Base-by-base conservation (phyloP, 2,329 filamentous ascomycete species). In the Teratosphaeria destructans region DNA sequence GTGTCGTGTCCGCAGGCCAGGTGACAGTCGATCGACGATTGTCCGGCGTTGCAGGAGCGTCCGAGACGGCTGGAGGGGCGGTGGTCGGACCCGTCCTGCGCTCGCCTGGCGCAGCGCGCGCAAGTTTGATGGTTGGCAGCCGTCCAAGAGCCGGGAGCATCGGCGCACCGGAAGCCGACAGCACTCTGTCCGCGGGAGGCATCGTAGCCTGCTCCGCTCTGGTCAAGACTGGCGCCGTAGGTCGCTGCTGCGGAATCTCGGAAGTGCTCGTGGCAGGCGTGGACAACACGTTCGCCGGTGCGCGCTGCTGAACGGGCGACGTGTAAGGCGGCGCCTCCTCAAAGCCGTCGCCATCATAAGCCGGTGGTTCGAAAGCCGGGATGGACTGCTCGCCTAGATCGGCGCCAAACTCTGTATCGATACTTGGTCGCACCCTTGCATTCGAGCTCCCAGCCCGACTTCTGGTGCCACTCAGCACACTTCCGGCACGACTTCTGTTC, bases 251-350 rank as follows among this genome's bases (percentile, higher is more conserved):
- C 27, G 52, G 52, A n/a, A 54, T 14, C 19, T 32, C 53, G 52
- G 59, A 59, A 26, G 59, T 57, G 37, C 58, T 59, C 19, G 60
- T 55, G 32, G 55, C 55, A 16, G 43, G 16, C 7, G 43, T 19
- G 7, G 43, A 49, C 12, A 8, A 49, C 8, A 49, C 23, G 23
- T 63, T 52, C 47, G 64, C 61, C 52, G 63, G 54, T 5, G 12
- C 4, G 43, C 61, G 65, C 55, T 61, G 54, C 57, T 60, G 73
- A 60, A 14, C 56, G 0, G 77, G 77, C 52, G 75, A 78, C 39
- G 74, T 73, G 59, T 80, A 80, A 4, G 75, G 76, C 19, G 78
- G 78, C n/a, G 78, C 77, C 54, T 79, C 76, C 61, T 79, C 77
- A 57, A 71, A 73, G 3, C 70, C 71, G 32, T 65, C 65, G 29